Evolutionary conservation across 768 basidiomycete species (phyloP).

Genomic region (Tylopilus sp.): DNA sequence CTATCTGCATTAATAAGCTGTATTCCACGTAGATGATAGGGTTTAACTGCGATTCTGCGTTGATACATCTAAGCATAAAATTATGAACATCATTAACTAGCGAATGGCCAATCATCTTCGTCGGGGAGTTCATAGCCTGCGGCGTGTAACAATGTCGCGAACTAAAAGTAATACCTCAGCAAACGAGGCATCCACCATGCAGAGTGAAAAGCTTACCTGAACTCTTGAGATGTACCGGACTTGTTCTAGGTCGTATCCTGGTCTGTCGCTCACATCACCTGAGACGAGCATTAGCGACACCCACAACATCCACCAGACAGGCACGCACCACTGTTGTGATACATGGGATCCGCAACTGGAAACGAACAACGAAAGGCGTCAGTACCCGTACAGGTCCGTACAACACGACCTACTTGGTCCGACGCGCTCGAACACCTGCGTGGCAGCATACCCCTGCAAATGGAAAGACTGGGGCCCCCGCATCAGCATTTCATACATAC

Average conservation of each 20-base stretch:
- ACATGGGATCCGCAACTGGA: slow-evolving; percentile 83
- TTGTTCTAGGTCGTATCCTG: slow-evolving; percentile 82
- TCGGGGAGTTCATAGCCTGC: slow-evolving; percentile 52
- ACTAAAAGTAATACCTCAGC: slow-evolving; percentile 37
- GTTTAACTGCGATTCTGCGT: neutral
- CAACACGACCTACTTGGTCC: slow-evolving; percentile 51
- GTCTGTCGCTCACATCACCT: slow-evolving; percentile 77
- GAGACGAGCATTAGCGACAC: neutral
- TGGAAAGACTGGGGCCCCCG: slow-evolving; percentile 59
- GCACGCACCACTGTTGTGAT: slow-evolving; percentile 71
- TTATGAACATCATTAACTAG: neutral
- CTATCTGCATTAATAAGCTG: neutral
- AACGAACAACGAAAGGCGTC: neutral
- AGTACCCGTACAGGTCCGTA: neutral
- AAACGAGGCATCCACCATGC: neutral
- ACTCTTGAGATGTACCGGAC: slow-evolving; percentile 83
- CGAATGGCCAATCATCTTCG: neutral
- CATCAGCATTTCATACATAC: neutral
- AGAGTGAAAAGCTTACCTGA: slow-evolving; percentile 48
- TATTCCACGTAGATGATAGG: neutral
- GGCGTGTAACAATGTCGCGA: slow-evolving; percentile 66
- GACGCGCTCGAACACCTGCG: slow-evolving; percentile 84
- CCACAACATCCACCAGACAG: neutral
- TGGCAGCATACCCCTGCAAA: slow-evolving; percentile 79
- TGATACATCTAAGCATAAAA: slow-evolving; percentile 3